Evolutionary conservation across 345 rosid species (phyloP).

Genomic region (Citrus maxima): DNA sequence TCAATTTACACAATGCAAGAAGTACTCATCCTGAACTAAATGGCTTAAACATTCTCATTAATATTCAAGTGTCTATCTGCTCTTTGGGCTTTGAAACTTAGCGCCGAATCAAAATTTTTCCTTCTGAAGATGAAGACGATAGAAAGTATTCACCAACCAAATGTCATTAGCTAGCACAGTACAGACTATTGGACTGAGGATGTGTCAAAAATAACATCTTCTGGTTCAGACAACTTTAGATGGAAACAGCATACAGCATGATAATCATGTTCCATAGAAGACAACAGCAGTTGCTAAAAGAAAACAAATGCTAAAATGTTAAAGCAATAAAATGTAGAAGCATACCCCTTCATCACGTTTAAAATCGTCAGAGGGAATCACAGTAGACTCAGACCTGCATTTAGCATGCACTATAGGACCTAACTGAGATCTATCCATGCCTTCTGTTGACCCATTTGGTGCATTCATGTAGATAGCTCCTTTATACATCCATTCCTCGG

Average conservation of each 20-base stretch:
- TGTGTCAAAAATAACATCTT: neutral
- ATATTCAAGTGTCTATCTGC: neutral
- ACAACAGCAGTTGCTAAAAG: neutral
- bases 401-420: slow-evolving; percentile 99
- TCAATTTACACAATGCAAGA: neutral
- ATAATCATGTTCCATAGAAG: neutral
- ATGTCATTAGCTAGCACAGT: neutral
- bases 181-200: neutral
- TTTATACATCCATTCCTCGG: slow-evolving; percentile 98
- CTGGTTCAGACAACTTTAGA: neutral
- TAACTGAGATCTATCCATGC: slow-evolving; percentile 74
- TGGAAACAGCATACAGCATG: neutral
- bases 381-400: slow-evolving; percentile 86
- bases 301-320: neutral
- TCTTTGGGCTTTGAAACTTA: neutral
- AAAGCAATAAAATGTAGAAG: slow-evolving; percentile 9
- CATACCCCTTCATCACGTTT: slow-evolving; percentile 57
- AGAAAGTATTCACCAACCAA: neutral
- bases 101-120: neutral
- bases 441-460: slow-evolving; percentile 47
- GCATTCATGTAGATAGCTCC: slow-evolving; percentile 97
- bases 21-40: neutral
- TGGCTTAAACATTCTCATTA: neutral
- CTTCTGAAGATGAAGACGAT: neutral
- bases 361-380: slow-evolving; percentile 46